A percentile compares a stretch with the other conserved stretches of the same genome.
Conservation (phyloP, 495 filamentous ascomycete genomes). For the Aspergillus egyptiacus region DNA sequence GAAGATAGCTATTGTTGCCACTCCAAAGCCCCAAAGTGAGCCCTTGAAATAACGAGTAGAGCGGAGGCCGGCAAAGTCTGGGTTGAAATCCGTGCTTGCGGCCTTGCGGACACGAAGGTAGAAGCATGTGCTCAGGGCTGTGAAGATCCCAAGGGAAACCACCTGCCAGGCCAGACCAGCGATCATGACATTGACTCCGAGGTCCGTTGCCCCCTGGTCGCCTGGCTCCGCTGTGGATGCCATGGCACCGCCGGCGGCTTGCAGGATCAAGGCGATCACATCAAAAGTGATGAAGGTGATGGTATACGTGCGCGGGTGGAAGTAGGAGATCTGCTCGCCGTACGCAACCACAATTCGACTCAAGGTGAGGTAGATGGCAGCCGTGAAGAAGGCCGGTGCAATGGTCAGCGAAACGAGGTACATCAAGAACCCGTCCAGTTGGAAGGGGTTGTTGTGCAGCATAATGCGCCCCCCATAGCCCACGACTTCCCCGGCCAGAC, state of each 20-base stretch:
- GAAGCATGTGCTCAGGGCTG: constrained; percentile 53
- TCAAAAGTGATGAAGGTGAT: constrained; percentile 50
- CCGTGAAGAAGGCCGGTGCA: constrained; percentile 50
- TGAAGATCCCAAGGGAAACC: constrained; percentile 31
- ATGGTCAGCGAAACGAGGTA: constrained; percentile 50
- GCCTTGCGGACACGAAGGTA: constrained; percentile 30
- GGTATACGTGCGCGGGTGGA: constrained; percentile 47
- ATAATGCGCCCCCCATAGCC: constrained; percentile 32
- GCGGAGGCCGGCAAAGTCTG: background rate
- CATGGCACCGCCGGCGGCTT: constrained; percentile 50
- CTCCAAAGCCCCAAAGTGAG: constrained; percentile 28
- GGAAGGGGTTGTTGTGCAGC: constrained; percentile 31
- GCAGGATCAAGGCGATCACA: constrained; percentile 48
- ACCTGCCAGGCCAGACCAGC: constrained; percentile 52
- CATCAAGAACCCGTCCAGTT: constrained; percentile 25
- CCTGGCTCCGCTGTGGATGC: constrained; percentile 40
- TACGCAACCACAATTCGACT: constrained; percentile 48
- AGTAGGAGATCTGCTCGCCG: constrained; percentile 40
- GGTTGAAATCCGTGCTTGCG: constrained; percentile 3
- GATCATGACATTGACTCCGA: constrained; percentile 49
- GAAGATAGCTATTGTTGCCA: constrained; percentile 54
- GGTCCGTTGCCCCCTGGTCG: constrained; percentile 20
- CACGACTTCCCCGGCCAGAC: constrained; percentile 29
- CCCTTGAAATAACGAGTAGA: background rate
- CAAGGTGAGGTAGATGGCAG: constrained; percentile 53